These are phyloP conservation scores for Zopfia rhizophila DNA, from an alignment of 2,329 filamentous ascomycete species.

Conservation along the genomic window DNA sequence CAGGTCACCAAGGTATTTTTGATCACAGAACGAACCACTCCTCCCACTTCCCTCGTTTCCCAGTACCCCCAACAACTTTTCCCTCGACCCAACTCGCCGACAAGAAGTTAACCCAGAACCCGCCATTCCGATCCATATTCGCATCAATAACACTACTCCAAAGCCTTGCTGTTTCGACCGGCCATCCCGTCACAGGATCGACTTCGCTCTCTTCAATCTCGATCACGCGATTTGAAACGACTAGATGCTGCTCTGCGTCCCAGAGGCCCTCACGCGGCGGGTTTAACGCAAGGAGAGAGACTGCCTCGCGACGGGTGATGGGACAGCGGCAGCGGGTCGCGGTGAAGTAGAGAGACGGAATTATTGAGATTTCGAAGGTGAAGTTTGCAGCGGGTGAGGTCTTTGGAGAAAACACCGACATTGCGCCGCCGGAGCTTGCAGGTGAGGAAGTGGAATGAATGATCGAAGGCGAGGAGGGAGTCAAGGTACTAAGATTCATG, in stretches of 20 bases:
- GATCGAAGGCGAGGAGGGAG: constrained; percentile 3
- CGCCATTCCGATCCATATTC: constrained; percentile 26
- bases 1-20: too few species aligned
- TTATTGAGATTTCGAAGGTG: constrained; percentile 24
- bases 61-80: too few species aligned
- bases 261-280: constrained; percentile 32
- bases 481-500: constrained; percentile 6
- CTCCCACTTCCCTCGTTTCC: too few species aligned
- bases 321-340: constrained; percentile 32
- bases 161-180: constrained; percentile 23
- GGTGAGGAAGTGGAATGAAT: constrained; percentile 2
- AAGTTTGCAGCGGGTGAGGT: constrained; percentile 23
- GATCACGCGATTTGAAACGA: constrained; percentile 30
- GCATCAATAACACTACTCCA: constrained; percentile 28
- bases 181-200: constrained; percentile 30
- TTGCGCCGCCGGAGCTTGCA: neutral
- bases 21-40: too few species aligned
- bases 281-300: constrained; percentile 22
- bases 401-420: neutral
- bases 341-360: constrained; percentile 20
- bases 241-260: constrained; percentile 26
- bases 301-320: constrained; percentile 27
- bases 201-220: constrained; percentile 34
- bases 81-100: constrained; percentile 11
- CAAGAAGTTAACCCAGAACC: constrained; percentile 24